Conservation (phyloP, 768 basidiomycete species). For the Gautieria morchelliformis region DNA sequence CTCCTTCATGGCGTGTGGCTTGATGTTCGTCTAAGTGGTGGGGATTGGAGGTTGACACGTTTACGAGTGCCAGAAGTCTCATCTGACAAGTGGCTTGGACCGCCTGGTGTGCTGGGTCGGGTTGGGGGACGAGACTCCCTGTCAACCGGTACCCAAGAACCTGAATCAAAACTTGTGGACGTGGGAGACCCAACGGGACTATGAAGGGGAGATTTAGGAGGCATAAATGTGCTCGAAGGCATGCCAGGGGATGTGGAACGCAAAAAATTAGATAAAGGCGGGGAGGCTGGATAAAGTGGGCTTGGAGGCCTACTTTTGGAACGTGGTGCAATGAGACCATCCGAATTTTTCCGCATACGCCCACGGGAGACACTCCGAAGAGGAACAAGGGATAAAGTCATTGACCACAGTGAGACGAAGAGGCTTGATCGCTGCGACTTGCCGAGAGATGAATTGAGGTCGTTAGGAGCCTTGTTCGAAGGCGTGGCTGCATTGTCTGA, state of each 20-base stretch:
- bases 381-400: neutral
- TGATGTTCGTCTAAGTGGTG: neutral
- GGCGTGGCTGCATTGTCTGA: neutral
- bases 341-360: slow-evolving; percentile 32
- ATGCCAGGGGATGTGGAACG: neutral
- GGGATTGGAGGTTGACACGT: neutral
- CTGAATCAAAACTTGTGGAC: neutral
- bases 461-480: neutral
- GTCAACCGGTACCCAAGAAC: neutral
- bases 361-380: neutral
- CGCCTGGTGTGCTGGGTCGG: neutral
- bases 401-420: slow-evolving; percentile 9
- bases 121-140: neutral
- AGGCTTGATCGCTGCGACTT: slow-evolving; percentile 12
- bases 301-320: slow-evolving; percentile 11
- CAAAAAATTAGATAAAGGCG: neutral
- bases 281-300: neutral
- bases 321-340: slow-evolving; percentile 64
- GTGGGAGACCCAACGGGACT: neutral
- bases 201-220: neutral
- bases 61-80: neutral
- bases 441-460: neutral
- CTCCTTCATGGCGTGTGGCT: neutral
- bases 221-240: neutral
- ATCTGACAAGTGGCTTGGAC: neutral